Percentiles rank a stretch among this genome's conserved stretches.
phyloP scores from a whole-genome alignment of 306 rosid genomes.

The Cicer bijugum region DNA sequence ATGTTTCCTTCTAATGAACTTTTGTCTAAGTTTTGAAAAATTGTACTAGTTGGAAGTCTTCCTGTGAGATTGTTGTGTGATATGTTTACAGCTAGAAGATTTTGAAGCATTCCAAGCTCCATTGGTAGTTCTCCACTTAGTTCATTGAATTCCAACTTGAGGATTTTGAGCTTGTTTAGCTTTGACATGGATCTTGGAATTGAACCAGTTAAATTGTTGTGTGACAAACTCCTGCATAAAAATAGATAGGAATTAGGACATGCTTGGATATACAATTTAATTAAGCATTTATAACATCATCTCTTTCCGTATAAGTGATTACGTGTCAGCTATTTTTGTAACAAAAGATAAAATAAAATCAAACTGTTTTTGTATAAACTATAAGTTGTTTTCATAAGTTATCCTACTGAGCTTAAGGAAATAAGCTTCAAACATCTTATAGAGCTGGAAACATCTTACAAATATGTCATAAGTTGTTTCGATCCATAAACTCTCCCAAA shows the following conservation, averaged over 20 bases:
- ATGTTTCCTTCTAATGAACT: slow-evolving; percentile 85
- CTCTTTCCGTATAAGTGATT: too few species aligned
- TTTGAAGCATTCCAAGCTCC: slow-evolving; percentile 78
- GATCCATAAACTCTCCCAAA: too few species aligned
- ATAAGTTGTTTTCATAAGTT: too few species aligned
- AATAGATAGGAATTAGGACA: slow-evolving; percentile 29
- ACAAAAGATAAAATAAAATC: too few species aligned
- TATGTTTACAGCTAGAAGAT: slow-evolving; percentile 82
- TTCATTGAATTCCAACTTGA: slow-evolving; percentile 76
- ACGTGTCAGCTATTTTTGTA: too few species aligned
- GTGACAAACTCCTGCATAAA: slow-evolving; percentile 76
- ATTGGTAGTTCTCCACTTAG: slow-evolving; percentile 89
- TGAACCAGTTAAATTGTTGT: slow-evolving; percentile 72
- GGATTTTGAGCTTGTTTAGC: slow-evolving; percentile 69
- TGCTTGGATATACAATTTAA: background rate
- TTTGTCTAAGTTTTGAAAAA: slow-evolving; percentile 78
- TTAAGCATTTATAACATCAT: too few species aligned
- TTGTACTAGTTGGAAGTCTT: slow-evolving; percentile 74
- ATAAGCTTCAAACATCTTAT: too few species aligned
- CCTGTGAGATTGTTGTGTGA: slow-evolving; percentile 85
- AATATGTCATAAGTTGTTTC: too few species aligned
- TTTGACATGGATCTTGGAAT: slow-evolving; percentile 77
- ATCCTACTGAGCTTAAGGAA: too few species aligned
- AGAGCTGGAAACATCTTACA: too few species aligned
- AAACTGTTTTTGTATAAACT: too few species aligned